Evolutionary conservation across 1,139 yeast species (phyloP), one percentile per base, ranked within the genome.

Genomic region (Scheffersomyces quercinus): DNA sequence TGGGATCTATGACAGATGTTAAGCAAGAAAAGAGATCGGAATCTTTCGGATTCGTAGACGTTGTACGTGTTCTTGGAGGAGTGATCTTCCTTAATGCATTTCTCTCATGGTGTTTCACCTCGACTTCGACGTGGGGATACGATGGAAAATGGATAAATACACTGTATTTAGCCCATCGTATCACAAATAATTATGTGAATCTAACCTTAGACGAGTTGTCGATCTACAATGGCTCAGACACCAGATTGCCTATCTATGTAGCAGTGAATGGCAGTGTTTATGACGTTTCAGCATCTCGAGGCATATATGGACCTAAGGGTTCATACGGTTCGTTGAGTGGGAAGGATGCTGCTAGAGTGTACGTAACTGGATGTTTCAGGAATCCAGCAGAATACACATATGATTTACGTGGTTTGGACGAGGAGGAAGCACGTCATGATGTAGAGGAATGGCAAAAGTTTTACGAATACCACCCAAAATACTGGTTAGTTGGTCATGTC

Each of bases 291-390:
- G 62, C 75, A 0, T 68, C 79, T n/a, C 67, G 73, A 2, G 64
- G 58, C 2, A 66, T 83, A 1, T 88, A 88, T 59, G 89, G 89
- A 0, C 85, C 87, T 0, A 68, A 72, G 1, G 90, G 90, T 0
- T 62, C 83, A 1, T 88, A 88, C 59, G 60, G 69, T 4, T 67
- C 73, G 42, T 79, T 88, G 56, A 75, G 83, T 20, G 96, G 95
- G 0, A 68, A 66, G 38, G 96, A 88, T 59, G 78, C 82, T 36
- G 85, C 93, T 0, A 66, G 96, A 38, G 89, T 89, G 24, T 83
- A 80, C 54, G 85, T 82, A 3, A 88, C 93, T 1, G 95, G 95
- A 4, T 88, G 96, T 56, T 79, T 88, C 51, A 61, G 66, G 36
- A 73, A 77, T 15, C 73, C 69, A 13, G 81, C 77, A 41, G 82